Percentiles rank a stretch among this genome's conserved stretches.
Evolutionary conservation across 2,329 filamentous ascomycete species (phyloP).

Genomic region (Cordyceps fumosorosea): DNA sequence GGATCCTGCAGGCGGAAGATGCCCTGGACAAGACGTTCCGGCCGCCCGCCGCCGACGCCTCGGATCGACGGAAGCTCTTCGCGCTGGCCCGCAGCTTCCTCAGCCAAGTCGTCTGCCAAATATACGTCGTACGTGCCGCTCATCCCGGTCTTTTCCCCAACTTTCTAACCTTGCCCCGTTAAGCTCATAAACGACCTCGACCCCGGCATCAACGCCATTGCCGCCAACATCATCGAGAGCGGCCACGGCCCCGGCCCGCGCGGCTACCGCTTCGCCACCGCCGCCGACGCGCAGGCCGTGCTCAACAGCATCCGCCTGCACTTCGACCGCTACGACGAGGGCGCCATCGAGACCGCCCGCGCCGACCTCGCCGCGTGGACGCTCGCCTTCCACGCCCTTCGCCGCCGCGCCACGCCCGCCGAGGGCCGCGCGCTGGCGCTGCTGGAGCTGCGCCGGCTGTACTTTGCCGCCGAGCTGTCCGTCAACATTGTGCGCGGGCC

Average conservation of each 20-base stretch:
- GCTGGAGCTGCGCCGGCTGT: conserved; percentile 6
- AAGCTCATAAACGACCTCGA: conserved; percentile 12
- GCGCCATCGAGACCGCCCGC: not conserved
- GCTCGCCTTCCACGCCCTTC: not conserved
- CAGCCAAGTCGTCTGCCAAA: conserved; percentile 10
- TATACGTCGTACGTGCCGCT: conserved; percentile 3
- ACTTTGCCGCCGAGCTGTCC: conserved; percentile 6
- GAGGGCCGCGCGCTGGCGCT: conserved; percentile 10
- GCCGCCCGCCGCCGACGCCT: not conserved
- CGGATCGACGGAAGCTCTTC: conserved; percentile 6
- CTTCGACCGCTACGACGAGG: conserved; percentile 10
- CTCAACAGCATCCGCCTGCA: conserved; percentile 12
- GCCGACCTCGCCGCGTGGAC: conserved; percentile 9
- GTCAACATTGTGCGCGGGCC: conserved; percentile 4
- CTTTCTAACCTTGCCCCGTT: no score
- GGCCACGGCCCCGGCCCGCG: conserved; percentile 10
- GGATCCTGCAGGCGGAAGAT: conserved; percentile 7
- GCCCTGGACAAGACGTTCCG: not conserved
- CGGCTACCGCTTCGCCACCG: conserved; percentile 9
- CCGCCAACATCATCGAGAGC: conserved; percentile 8
- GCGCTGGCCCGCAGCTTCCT: conserved; percentile 9
- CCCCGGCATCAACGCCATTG: conserved; percentile 6
- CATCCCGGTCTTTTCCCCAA: no score
- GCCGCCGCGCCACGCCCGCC: not conserved
- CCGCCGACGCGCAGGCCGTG: conserved; percentile 4